Percentiles rank a stretch among this genome's conserved stretches.
These are phyloP conservation scores for Daldinia caldariorum DNA, from an alignment of 495 filamentous ascomycete species.

Conservation along the genomic window DNA sequence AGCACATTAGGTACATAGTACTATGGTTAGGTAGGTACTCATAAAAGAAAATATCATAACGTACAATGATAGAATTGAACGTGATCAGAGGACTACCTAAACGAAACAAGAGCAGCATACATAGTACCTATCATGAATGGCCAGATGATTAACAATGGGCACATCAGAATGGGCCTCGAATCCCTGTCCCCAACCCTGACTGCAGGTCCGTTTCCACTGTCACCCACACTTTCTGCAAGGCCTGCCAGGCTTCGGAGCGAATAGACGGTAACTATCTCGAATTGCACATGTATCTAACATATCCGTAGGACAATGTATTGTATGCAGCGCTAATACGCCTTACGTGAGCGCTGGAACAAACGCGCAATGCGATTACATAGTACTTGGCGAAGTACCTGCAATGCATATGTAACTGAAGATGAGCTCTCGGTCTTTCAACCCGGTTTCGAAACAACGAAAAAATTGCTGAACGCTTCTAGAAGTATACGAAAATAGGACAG, in stretches of 20 bases:
- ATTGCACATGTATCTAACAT: constrained; percentile 12
- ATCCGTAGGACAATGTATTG: constrained; percentile 14
- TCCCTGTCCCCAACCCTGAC: constrained; percentile 29
- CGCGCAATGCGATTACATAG: no score
- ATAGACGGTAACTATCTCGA: constrained; percentile 23
- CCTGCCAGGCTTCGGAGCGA: constrained; percentile 22
- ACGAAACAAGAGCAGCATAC: constrained; percentile 23
- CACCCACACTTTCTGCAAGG: constrained; percentile 24
- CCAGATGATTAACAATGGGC: constrained; percentile 30
- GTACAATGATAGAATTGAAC: constrained; percentile 35
- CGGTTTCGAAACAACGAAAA: background rate
- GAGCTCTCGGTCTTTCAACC: constrained; percentile 5
- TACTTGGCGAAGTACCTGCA: no score
- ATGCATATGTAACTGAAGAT: background rate
- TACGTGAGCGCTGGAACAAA: constrained; percentile 10
- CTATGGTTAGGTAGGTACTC: no score
- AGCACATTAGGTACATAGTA: no score
- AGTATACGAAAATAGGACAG: background rate
- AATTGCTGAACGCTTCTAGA: constrained; percentile 9
- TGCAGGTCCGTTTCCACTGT: constrained; percentile 33
- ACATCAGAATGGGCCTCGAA: constrained; percentile 22
- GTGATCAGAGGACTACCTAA: constrained; percentile 18
- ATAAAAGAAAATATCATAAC: background rate
- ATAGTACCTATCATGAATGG: constrained; percentile 18
- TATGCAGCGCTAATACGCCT: constrained; percentile 1